Percentiles rank a stretch among this genome's conserved stretches.
Conservation (phyloP, 495 filamentous ascomycete species). For the Parathielavia appendiculata region DNA sequence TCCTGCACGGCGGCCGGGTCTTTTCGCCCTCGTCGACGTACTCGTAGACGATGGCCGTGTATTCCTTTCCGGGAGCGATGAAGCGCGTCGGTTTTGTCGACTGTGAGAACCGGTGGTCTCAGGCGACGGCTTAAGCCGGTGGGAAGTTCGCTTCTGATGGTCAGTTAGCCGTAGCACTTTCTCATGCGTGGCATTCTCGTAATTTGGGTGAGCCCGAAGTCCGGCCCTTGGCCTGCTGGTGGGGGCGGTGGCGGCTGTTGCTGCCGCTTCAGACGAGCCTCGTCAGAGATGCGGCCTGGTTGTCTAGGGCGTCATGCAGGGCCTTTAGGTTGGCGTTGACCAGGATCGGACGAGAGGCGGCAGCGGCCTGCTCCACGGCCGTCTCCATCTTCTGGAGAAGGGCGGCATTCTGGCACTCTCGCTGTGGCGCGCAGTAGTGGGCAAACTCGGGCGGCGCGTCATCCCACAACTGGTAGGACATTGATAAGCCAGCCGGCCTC, state of each 20-base stretch:
- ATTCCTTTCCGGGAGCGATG: background rate
- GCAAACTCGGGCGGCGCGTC: background rate
- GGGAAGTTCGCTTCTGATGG: background rate
- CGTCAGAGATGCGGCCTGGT: constrained; percentile 2
- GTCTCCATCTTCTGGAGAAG: constrained; percentile 10
- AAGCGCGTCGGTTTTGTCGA: background rate
- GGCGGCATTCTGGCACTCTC: constrained; percentile 10
- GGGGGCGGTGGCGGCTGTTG: too few species aligned
- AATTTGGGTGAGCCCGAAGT: background rate
- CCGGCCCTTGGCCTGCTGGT: background rate
- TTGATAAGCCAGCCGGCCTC: too few species aligned
- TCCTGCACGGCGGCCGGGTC: constrained; percentile 1
- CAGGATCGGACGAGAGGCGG: background rate
- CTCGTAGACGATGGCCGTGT: constrained; percentile 5
- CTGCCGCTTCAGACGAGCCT: constrained; percentile 1
- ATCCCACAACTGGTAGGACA: background rate
- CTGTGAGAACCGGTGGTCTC: background rate
- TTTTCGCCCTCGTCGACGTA: constrained; percentile 8
- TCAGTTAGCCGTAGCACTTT: constrained; percentile 8
- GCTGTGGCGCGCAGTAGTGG: constrained; percentile 1
- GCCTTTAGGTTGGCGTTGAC: background rate
- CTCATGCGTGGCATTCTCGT: constrained; percentile 1
- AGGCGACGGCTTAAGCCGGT: background rate
- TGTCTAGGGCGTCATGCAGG: background rate
- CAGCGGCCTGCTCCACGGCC: background rate